A percentile compares a stretch with the other conserved stretches of the same genome.
These are phyloP conservation scores for Talaromyces sp. DNA, from an alignment of 2,329 filamentous ascomycete genomes.

Conservation along the genomic window DNA sequence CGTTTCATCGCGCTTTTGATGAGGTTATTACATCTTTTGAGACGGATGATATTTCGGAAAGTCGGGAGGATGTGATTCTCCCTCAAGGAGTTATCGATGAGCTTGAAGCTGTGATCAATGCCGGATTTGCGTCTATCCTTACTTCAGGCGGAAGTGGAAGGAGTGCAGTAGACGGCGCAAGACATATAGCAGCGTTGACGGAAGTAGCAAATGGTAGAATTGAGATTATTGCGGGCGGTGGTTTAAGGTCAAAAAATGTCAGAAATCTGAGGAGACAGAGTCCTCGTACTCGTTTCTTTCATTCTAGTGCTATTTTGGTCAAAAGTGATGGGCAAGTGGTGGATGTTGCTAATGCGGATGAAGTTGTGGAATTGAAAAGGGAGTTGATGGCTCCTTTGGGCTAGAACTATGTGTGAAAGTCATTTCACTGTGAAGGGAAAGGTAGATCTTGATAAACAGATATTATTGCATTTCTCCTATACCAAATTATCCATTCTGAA, in stretches of 20 bases:
- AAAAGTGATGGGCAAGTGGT: not conserved
- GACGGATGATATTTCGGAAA: not conserved
- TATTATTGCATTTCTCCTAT: not conserved
- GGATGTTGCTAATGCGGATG: slow-evolving; percentile 6
- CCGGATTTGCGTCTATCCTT: slow-evolving; percentile 48
- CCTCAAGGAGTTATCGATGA: not conserved
- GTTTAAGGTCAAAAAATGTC: slow-evolving; percentile 47
- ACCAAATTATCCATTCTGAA: not conserved
- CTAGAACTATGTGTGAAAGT: not conserved
- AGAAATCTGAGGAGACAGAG: slow-evolving; percentile 29
- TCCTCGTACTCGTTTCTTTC: slow-evolving; percentile 34
- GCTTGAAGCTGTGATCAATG: slow-evolving; percentile 36
- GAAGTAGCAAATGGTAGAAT: slow-evolving; percentile 23
- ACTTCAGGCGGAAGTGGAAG: slow-evolving; percentile 45
- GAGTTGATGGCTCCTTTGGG: not conserved
- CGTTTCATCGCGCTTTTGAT: slow-evolving; percentile 56
- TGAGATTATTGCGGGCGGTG: slow-evolving; percentile 50
- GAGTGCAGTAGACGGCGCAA: slow-evolving; percentile 34
- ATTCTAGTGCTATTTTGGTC: slow-evolving; percentile 41
- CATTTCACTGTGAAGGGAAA: not conserved
- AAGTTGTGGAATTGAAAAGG: slow-evolving; percentile 10
- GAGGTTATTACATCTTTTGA: slow-evolving; percentile 24
- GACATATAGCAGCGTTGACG: slow-evolving; percentile 29
- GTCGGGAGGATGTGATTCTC: not conserved
- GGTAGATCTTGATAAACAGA: not conserved